A percentile compares a stretch with the other conserved stretches of the same genome.
Conservation (phyloP, 371 early-diverging fungal species). For the Cokeromyces recurvatus region DNA sequence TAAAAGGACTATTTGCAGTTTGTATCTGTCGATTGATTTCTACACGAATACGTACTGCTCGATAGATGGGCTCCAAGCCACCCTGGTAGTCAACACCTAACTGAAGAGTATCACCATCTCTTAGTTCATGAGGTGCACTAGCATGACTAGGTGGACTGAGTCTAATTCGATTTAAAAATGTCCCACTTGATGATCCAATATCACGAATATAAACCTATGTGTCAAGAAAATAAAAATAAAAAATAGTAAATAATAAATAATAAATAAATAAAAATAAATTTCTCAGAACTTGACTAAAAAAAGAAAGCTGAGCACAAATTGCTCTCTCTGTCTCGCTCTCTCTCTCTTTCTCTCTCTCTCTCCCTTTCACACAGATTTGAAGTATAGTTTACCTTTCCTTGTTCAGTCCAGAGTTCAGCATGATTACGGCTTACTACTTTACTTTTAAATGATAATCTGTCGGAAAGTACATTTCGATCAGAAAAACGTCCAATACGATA, state of each 20-base stretch:
- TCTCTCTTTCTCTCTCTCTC: background rate
- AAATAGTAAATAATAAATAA: too few species aligned
- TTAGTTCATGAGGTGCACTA: conserved; percentile 71
- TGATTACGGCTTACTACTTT: conserved; percentile 94
- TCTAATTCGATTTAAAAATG: conserved; percentile 88
- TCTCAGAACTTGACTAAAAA: background rate
- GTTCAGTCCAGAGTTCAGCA: conserved; percentile 85
- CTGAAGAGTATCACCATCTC: conserved; percentile 87
- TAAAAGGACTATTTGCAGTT: conserved; percentile 13
- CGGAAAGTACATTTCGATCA: conserved; percentile 57
- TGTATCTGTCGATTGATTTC: conserved; percentile 60
- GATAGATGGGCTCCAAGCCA: conserved; percentile 56
- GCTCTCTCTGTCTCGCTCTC: too few species aligned
- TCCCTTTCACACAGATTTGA: too few species aligned
- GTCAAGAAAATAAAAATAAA: too few species aligned
- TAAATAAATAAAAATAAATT: background rate
- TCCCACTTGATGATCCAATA: conserved; percentile 90
- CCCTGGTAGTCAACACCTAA: conserved; percentile 95
- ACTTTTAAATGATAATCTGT: conserved; percentile 82
- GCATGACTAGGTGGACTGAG: conserved; percentile 82
- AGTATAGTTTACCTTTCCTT: conserved; percentile 63
- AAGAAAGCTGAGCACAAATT: background rate
- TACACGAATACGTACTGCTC: conserved; percentile 71
- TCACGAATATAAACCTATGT: conserved; percentile 81
- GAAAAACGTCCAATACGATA: conserved; percentile 81